Conservation (phyloP, 2,329 filamentous ascomycete genomes). For the Colletotrichum endophyticum region DNA sequence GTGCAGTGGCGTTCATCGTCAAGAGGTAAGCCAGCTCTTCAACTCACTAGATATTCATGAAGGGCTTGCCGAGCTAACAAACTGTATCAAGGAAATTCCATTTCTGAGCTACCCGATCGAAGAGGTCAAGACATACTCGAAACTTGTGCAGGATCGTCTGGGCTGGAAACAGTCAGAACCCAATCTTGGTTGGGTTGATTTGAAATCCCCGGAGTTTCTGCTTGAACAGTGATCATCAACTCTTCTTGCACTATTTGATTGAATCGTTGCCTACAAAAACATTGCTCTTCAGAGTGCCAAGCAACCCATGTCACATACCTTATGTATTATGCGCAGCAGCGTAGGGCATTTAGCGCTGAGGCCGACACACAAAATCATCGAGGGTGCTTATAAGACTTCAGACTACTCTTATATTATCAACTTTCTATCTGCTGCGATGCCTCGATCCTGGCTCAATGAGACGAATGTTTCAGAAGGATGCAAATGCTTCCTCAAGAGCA, state of each 20-base stretch:
- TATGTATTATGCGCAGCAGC: not conserved
- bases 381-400: not conserved
- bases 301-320: not conserved
- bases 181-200: slow-evolving; percentile 44
- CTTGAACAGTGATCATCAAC: not conserved
- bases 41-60: not conserved
- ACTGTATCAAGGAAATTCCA: not conserved
- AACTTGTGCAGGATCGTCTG: slow-evolving; percentile 37
- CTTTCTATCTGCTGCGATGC: not conserved
- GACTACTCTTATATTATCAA: not conserved
- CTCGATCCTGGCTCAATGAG: not conserved
- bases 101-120: slow-evolving; percentile 35
- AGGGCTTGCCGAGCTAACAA: not conserved
- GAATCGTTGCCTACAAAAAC: fast-evolving
- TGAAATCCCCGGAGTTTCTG: slow-evolving; percentile 36
- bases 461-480: not conserved
- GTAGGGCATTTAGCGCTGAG: not conserved
- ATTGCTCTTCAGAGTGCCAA: not conserved
- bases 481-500: not conserved
- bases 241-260: fast-evolving
- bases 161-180: slow-evolving; percentile 45
- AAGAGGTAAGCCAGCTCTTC: slow-evolving; percentile 26
- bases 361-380: not conserved
- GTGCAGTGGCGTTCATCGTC: slow-evolving; percentile 39
- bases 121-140: slow-evolving; percentile 40